A percentile compares a stretch with the other conserved stretches of the same genome.
Evolutionary conservation across 1,284 basidiomycete genomes (phyloP).

Genomic region (Trichosporon asahii): DNA sequence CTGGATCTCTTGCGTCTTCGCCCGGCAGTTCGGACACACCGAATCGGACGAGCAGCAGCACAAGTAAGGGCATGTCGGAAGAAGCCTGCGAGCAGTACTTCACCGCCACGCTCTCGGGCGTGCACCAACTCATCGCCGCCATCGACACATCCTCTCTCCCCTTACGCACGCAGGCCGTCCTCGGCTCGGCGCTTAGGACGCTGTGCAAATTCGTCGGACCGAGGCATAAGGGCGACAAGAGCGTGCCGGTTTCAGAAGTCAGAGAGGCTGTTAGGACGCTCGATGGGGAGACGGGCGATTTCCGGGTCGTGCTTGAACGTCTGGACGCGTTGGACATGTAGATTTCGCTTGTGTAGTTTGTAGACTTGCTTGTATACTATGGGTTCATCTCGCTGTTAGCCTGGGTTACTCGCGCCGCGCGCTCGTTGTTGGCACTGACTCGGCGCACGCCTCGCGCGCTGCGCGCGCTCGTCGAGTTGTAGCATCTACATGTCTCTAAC

Average conservation of each 20-base stretch:
- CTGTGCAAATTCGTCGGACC: background rate
- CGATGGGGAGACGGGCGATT: background rate
- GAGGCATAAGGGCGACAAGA: background rate
- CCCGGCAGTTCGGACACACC: too few relatives aligned
- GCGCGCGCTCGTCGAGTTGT: too few relatives aligned
- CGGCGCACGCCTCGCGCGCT: background rate
- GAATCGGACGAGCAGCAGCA: too few relatives aligned
- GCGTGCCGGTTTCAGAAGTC: background rate
- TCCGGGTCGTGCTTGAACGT: background rate
- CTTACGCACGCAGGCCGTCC: background rate
- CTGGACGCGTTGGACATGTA: background rate
- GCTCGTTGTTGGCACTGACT: background rate
- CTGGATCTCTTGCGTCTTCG: too few relatives aligned
- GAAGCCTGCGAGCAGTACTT: background rate
- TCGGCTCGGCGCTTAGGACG: background rate
- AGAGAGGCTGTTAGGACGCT: background rate
- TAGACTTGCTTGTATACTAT: too few relatives aligned
- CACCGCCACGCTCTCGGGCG: background rate
- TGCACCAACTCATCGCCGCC: background rate
- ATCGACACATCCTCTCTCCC: background rate
- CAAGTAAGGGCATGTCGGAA: too few relatives aligned
- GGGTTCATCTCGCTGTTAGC: too few relatives aligned
- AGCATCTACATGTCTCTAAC: constrained; percentile 7
- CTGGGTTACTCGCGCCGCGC: too few relatives aligned
- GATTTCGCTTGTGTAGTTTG: background rate